Evolutionary conservation across 345 rosid genomes (phyloP).

Genomic region (Dipteronia dyeriana): DNA sequence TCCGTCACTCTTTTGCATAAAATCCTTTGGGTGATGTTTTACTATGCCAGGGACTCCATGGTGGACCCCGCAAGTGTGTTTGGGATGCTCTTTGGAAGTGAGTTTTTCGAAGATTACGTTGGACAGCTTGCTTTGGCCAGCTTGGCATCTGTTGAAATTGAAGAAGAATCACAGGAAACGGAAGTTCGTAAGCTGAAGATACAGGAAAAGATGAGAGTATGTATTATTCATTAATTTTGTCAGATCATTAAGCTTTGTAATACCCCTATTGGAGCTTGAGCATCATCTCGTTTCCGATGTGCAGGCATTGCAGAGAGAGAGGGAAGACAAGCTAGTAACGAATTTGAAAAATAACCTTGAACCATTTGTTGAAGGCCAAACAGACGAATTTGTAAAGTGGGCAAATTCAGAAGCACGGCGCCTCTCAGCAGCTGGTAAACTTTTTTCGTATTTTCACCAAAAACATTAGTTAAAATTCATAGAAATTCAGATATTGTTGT

Average conservation of each 20-base stretch:
- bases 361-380: slow-evolving; percentile 69
- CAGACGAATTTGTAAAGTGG: slow-evolving; percentile 66
- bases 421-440: slow-evolving; percentile 76
- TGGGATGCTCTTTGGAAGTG: slow-evolving; percentile 94
- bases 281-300: background rate
- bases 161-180: slow-evolving; percentile 49
- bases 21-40: background rate
- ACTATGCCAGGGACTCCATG: slow-evolving; percentile 68
- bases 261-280: background rate
- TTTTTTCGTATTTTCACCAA: slow-evolving; percentile 14
- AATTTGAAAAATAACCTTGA: slow-evolving; percentile 64
- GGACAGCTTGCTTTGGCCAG: slow-evolving; percentile 89
- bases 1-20: background rate
- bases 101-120: slow-evolving; percentile 82
- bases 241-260: background rate
- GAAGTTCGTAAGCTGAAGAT: slow-evolving; percentile 51
- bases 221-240: background rate
- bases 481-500: background rate
- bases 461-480: background rate
- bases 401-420: slow-evolving; percentile 72
- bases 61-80: slow-evolving; percentile 88
- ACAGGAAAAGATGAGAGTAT: slow-evolving; percentile 75
- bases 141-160: slow-evolving; percentile 52
- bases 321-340: slow-evolving; percentile 68
- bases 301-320: slow-evolving; percentile 76